These are phyloP conservation scores for Boletus patriciae DNA, from an alignment of 768 basidiomycete species.

Conservation along the genomic window DNA sequence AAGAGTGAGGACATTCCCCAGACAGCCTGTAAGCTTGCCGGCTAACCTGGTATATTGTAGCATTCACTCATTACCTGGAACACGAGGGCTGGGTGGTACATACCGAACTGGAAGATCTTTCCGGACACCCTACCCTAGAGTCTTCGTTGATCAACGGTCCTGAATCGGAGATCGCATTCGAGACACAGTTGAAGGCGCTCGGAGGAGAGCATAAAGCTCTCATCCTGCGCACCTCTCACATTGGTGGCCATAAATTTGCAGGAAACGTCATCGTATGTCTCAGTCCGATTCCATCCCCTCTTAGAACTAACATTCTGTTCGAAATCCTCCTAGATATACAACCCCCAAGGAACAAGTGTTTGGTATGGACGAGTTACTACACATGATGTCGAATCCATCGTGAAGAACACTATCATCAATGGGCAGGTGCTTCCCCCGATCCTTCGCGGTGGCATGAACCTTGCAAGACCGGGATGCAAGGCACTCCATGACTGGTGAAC, in stretches of 20 bases:
- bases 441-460: slow-evolving; percentile 82
- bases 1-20: slow-evolving; percentile 47
- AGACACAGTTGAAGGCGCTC: slow-evolving; percentile 47
- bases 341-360: slow-evolving; percentile 78
- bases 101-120: slow-evolving; percentile 66
- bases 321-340: slow-evolving; percentile 63
- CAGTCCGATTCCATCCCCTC: neutral
- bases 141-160: slow-evolving; percentile 7
- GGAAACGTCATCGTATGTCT: slow-evolving; percentile 84
- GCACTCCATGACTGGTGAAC: slow-evolving; percentile 71
- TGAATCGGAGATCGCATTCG: slow-evolving; percentile 56
- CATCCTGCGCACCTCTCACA: slow-evolving; percentile 84
- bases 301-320: neutral
- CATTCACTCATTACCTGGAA: slow-evolving; percentile 62
- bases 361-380: slow-evolving; percentile 96
- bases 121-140: slow-evolving; percentile 33
- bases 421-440: slow-evolving; percentile 85
- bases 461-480: slow-evolving; percentile 66
- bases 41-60: slow-evolving; percentile 34
- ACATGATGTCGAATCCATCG: slow-evolving; percentile 83
- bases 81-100: slow-evolving; percentile 72
- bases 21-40: slow-evolving; percentile 14
- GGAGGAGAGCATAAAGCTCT: slow-evolving; percentile 65
- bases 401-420: slow-evolving; percentile 81
- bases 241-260: slow-evolving; percentile 91